Conservation (phyloP, 1,284 basidiomycete genomes). For the Rhizoctonia solani region DNA sequence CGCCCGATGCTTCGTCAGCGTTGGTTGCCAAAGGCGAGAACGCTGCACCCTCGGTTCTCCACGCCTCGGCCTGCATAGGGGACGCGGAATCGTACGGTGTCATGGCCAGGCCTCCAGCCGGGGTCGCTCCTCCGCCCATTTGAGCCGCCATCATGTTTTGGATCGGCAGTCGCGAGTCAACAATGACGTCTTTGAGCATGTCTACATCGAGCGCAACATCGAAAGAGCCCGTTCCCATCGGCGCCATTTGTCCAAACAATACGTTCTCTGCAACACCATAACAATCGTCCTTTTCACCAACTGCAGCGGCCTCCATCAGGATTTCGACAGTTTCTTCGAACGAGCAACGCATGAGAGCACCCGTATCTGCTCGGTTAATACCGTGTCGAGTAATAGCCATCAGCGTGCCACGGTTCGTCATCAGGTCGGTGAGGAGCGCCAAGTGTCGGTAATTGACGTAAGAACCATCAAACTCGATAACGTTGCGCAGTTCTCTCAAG, state of each 20-base stretch:
- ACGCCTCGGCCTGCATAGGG: slow-evolving; percentile 68
- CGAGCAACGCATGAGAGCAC: slow-evolving; percentile 96
- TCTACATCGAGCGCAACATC: slow-evolving; percentile 96
- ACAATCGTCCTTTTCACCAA: slow-evolving; percentile 98
- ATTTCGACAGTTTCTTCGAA: slow-evolving; percentile 99
- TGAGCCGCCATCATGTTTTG: slow-evolving; percentile 81
- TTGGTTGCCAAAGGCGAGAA: slow-evolving; percentile 95
- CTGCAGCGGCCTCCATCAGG: slow-evolving; percentile 96
- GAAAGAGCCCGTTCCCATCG: slow-evolving; percentile 95
- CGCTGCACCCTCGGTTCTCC: slow-evolving; percentile 82
- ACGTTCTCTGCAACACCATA: slow-evolving; percentile 98
- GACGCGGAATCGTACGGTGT: slow-evolving; percentile 94
- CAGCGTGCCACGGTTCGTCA: slow-evolving; percentile 94
- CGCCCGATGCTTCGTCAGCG: slow-evolving; percentile 78
- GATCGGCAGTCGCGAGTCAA: slow-evolving; percentile 92
- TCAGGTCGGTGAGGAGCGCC: slow-evolving; percentile 93
- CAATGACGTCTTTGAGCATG: slow-evolving; percentile 98
- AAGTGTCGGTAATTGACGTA: slow-evolving; percentile 99
- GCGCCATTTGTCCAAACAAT: slow-evolving; percentile 98
- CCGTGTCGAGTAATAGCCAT: slow-evolving; percentile 99
- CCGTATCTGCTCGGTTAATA: slow-evolving; percentile 97
- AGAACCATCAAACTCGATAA: slow-evolving; percentile 99
- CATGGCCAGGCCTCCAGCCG: slow-evolving; percentile 81
- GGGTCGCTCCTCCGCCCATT: slow-evolving; percentile 88
- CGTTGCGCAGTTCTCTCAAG: slow-evolving; percentile 88